Conservation (phyloP, 768 basidiomycete species). For the Agaricus bisporus region DNA sequence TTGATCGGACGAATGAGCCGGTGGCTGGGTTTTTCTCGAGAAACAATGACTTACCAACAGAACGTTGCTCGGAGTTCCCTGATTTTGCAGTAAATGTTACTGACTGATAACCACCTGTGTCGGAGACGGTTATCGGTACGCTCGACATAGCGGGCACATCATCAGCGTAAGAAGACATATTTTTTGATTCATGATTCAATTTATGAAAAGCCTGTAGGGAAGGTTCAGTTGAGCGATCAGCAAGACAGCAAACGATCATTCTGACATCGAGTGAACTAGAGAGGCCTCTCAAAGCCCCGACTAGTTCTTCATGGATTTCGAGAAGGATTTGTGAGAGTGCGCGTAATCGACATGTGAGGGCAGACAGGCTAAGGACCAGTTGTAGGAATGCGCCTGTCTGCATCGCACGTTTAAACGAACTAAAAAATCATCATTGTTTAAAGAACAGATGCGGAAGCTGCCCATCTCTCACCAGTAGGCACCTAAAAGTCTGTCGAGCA, state of each 20-base stretch:
- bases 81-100: too few relatives aligned
- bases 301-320: conserved; percentile 25
- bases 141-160: not conserved
- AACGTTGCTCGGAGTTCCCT: not conserved
- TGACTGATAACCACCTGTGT: too few relatives aligned
- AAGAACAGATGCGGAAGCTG: not conserved
- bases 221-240: too few relatives aligned
- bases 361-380: conserved; percentile 54
- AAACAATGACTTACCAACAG: not conserved
- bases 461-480: conserved; percentile 44
- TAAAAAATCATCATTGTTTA: conserved; percentile 20
- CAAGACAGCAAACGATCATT: not conserved
- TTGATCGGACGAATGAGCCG: not conserved
- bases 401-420: conserved; percentile 57
- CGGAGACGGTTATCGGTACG: not conserved
- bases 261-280: conserved; percentile 7
- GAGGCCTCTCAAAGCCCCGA: not conserved
- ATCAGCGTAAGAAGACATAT: not conserved
- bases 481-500: conserved; percentile 20
- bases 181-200: not conserved
- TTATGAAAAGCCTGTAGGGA: not conserved
- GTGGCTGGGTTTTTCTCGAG: not conserved
- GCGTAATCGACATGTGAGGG: conserved; percentile 54
- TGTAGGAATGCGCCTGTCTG: conserved; percentile 72
- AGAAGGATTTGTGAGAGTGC: conserved; percentile 37